Percentiles rank a stretch among this genome's conserved stretches.
These are phyloP conservation scores for Garcileccinum viscosum DNA, from an alignment of 1,284 basidiomycete species.

Conservation along the genomic window DNA sequence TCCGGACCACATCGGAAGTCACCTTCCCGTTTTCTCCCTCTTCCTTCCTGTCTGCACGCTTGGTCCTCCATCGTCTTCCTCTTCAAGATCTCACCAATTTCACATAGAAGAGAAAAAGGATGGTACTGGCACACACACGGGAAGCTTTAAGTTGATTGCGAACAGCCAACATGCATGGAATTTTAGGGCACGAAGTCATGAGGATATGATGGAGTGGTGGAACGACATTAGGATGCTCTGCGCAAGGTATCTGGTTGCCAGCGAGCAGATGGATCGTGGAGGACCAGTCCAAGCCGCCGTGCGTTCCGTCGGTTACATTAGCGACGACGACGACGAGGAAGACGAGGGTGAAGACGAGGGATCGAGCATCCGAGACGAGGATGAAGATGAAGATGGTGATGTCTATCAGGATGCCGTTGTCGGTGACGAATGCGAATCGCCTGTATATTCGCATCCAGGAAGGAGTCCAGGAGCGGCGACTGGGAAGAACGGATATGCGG, in stretches of 20 bases:
- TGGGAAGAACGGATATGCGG: slow-evolving; percentile 74
- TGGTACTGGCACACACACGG: slow-evolving; percentile 70
- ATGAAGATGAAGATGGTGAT: slow-evolving; percentile 58
- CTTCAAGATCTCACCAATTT: slow-evolving; percentile 90
- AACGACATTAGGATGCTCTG: slow-evolving; percentile 98
- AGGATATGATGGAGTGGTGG: slow-evolving; percentile 99
- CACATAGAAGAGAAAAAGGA: slow-evolving; percentile 95
- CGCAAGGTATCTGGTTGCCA: slow-evolving; percentile 93
- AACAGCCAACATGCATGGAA: slow-evolving; percentile 80
- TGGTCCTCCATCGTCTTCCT: slow-evolving; percentile 84
- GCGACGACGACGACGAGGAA: slow-evolving; percentile 66
- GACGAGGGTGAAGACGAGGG: slow-evolving; percentile 64
- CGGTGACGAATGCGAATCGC: slow-evolving; percentile 54
- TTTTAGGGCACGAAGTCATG: slow-evolving; percentile 88
- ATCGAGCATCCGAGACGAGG: slow-evolving; percentile 78
- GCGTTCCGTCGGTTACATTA: slow-evolving; percentile 83
- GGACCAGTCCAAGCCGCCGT: slow-evolving; percentile 96
- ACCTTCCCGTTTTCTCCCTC: slow-evolving; percentile 82
- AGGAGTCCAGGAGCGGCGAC: slow-evolving; percentile 54
- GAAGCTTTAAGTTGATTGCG: slow-evolving; percentile 47
- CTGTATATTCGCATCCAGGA: slow-evolving; percentile 53
- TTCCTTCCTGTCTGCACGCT: slow-evolving; percentile 97
- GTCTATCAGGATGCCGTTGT: slow-evolving; percentile 43
- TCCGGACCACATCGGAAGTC: slow-evolving; percentile 60
- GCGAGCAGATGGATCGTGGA: slow-evolving; percentile 91